phyloP scores from a whole-genome alignment of 2,329 filamentous ascomycete species.

The Microsporum ferrugineum region DNA sequence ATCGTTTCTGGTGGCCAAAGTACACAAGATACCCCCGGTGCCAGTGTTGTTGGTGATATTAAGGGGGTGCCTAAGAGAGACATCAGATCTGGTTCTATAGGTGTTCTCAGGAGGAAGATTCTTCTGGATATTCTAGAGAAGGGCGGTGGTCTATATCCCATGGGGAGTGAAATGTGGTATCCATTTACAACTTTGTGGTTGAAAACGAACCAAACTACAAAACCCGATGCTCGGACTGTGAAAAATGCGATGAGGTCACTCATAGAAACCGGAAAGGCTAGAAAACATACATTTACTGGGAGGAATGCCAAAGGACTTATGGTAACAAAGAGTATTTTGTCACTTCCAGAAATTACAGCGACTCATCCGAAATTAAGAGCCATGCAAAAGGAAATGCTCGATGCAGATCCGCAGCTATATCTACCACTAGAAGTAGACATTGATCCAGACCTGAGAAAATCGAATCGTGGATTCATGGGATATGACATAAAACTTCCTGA shows the following conservation, averaged over 20 bases:
- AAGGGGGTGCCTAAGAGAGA: neutral
- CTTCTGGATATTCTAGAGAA: conserved; percentile 44
- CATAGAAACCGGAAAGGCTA: conserved; percentile 40
- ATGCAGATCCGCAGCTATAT: conserved; percentile 33
- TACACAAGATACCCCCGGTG: neutral
- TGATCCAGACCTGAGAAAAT: conserved; percentile 26
- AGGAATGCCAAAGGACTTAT: conserved; percentile 37
- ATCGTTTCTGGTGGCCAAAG: neutral
- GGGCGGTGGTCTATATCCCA: conserved; percentile 45
- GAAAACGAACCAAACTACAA: conserved; percentile 32
- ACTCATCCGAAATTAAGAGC: conserved; percentile 37
- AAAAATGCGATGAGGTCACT: conserved; percentile 40
- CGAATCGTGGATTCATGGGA: conserved; percentile 6
- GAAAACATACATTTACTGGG: conserved; percentile 43
- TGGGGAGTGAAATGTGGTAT: conserved; percentile 44
- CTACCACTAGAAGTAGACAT: conserved; percentile 35
- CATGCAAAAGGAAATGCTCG: conserved; percentile 41
- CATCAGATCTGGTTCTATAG: conserved; percentile 32
- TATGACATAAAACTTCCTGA: conserved; percentile 18
- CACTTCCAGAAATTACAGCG: conserved; percentile 36
- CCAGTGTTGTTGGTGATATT: neutral
- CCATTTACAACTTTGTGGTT: conserved; percentile 46
- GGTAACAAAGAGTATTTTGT: conserved; percentile 41
- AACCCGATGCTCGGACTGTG: conserved; percentile 44
- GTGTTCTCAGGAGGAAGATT: conserved; percentile 38